Base-by-base conservation (phyloP, 1,284 basidiomycete genomes). In the Rhodotorula sp. region DNA sequence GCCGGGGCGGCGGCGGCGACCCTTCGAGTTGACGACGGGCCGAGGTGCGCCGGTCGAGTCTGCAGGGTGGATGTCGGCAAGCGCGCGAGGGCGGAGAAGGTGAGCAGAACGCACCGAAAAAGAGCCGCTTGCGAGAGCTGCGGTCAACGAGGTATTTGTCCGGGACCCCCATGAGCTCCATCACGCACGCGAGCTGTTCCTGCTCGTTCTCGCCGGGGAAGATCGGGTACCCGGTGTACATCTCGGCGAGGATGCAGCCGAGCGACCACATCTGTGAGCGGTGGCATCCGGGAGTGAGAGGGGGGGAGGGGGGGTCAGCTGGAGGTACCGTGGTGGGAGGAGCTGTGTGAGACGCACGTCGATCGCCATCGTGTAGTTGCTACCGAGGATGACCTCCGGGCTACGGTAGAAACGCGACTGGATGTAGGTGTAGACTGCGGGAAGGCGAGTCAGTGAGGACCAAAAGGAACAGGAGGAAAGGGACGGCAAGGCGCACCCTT, bases 151-250 rank as follows among this genome's bases (percentile, higher is more conserved):
- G 89, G 76, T 97, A 92, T 81, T 92, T 91, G 77, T 99, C 97
- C 0, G 97, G 97, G 46, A 94, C 84, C 22, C 97, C 97, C 55
- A 99, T 88, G 13, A 99, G 91, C 82, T 99, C 97, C 96, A 99
- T 99, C 82, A 99, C 99, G 82, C 97, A 99, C 10, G 95, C 92
- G 71, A 99, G 84, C 80, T 99, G 97, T 81, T 99, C 96, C 83
- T 97, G 94, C 82, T 99, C 97, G 80, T 97, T 97, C 83, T 98
- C 96, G n/a, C 96, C 96, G 0, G 96, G 96, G 83, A 99, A 99
- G 79, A 99, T 95, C 0, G 97, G 97, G 82, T 94, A 97, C 1
- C 97, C 97, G n/a, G 97, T 99, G 83, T 92, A 97, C 64, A 58
- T 66, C 53, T 63, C 62, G 62, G 64, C 55, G 44, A 59, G 37